Base-by-base conservation (phyloP, 2,329 filamentous ascomycete species). In the Xylaria sp. region DNA sequence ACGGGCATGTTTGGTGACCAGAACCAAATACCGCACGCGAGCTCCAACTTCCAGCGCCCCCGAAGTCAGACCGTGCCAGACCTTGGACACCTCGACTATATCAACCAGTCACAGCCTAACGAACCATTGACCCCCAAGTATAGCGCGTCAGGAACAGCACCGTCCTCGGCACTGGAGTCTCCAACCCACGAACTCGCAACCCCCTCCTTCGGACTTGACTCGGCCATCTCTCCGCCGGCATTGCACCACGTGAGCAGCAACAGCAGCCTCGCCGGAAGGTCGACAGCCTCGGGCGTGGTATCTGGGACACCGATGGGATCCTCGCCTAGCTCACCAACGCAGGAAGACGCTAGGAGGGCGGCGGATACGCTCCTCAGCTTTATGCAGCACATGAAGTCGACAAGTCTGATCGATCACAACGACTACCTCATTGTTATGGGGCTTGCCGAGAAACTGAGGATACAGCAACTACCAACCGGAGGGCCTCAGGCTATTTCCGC, bases 41-140 rank as follows among this genome's bases (percentile, higher is more conserved):
- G 66, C 52, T 74, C 77, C 48, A 84, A 84, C 64, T 85, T 87
- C 61, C 87, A 89, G 64, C 82, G 91, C 51, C 90, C 90, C n/a
- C 82, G 91, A 66, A 94, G 90, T 70, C 91, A 95, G 71, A 96
- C 91, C 0, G 92, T 96, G 59, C 91, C 92, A 1, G 85, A 87
- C 41, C 76, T 91, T 39, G 85, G 85, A 43, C 76, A 77, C 50
- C 77, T 88, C 41, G 87, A 83, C 52, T 83, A 78, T 53, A 72
- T 80, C 61, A 79, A 78, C 61, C 78, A 80, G 52, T 58, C 66
- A 17, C 71, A 71, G 37, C 61, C 62, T 3, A 67, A 69, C 5
- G 78, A 82, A 29, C 75, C 78, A 1, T 69, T 77, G 62, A 82
- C 80, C 3, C 80, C 80, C 5, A 80, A 79, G 50, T 78, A 78